phyloP scores from a whole-genome alignment of 176 grass and related monocot genomes.

The Zizania latifolia region DNA sequence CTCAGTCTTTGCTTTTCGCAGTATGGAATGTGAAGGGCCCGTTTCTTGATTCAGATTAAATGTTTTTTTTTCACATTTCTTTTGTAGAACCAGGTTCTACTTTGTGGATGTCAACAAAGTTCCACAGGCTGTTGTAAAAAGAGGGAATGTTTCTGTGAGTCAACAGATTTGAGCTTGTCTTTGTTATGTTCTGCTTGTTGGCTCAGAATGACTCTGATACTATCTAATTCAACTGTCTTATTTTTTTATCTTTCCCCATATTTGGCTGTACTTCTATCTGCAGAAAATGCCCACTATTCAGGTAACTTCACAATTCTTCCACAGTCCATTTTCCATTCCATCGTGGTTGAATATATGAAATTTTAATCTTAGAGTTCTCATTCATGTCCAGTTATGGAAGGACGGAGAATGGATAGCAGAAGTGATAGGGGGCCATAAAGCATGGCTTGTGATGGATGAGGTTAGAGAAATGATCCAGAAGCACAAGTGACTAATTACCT shows the following conservation, averaged over 20 bases:
- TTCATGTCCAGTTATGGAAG: conserved; percentile 74
- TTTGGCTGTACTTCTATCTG: background rate
- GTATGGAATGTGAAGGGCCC: background rate
- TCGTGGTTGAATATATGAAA: background rate
- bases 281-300: conserved; percentile 99
- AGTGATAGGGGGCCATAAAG: conserved; percentile 90
- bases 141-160: conserved; percentile 88
- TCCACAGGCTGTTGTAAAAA: conserved; percentile 69
- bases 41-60: conserved; percentile 1
- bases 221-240: background rate
- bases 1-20: background rate
- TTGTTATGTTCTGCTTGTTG: background rate
- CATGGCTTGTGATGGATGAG: conserved; percentile 95
- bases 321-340: background rate
- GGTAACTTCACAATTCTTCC: conserved; percentile 32
- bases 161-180: background rate
- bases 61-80: background rate
- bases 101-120: conserved; percentile 91
- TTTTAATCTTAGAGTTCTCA: background rate
- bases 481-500: conserved; percentile 42
- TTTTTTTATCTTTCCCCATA: background rate
- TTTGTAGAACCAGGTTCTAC: conserved; percentile 67
- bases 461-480: conserved; percentile 95
- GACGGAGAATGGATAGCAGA: conserved; percentile 83
- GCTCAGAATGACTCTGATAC: background rate